Conservation (phyloP, 2,329 filamentous ascomycete species). For the Arthrobotrys sinensis region DNA sequence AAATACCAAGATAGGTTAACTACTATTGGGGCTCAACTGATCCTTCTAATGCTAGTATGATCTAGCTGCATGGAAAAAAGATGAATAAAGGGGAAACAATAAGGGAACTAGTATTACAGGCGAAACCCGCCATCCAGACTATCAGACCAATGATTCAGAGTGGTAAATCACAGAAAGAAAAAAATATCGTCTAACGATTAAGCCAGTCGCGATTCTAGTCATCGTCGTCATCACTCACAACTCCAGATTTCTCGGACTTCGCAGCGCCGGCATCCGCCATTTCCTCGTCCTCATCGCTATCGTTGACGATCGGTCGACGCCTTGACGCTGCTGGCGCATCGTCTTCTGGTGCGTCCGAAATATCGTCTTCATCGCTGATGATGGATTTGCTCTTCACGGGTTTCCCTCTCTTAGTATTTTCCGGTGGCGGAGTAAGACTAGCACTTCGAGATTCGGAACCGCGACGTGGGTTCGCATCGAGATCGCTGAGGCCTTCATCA, state of each 20-base stretch:
- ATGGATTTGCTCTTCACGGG: conserved; percentile 41
- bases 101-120: conserved; percentile 49
- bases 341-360: conserved; percentile 30
- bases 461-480: conserved; percentile 28
- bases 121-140: not conserved
- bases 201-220: not conserved
- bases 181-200: not conserved
- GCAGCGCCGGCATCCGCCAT: conserved; percentile 62
- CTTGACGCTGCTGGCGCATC: conserved; percentile 29
- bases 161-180: not conserved
- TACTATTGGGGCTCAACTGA: too few species aligned
- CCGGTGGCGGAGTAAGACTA: conserved; percentile 36
- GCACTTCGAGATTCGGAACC: conserved; percentile 43
- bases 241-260: conserved; percentile 5
- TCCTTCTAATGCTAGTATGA: too few species aligned
- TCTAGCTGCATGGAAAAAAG: too few species aligned
- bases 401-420: conserved; percentile 45
- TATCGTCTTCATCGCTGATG: conserved; percentile 50
- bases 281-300: conserved; percentile 60
- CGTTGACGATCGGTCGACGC: conserved; percentile 23
- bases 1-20: too few species aligned
- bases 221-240: conserved; percentile 31
- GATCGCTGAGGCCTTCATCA: conserved; percentile 44
- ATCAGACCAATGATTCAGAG: not conserved
- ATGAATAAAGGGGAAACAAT: too few species aligned